A percentile compares a stretch with the other conserved stretches of the same genome.
phyloP scores from a whole-genome alignment of 2,329 filamentous ascomycete genomes.

The Plectosphaerella plurivora region DNA sequence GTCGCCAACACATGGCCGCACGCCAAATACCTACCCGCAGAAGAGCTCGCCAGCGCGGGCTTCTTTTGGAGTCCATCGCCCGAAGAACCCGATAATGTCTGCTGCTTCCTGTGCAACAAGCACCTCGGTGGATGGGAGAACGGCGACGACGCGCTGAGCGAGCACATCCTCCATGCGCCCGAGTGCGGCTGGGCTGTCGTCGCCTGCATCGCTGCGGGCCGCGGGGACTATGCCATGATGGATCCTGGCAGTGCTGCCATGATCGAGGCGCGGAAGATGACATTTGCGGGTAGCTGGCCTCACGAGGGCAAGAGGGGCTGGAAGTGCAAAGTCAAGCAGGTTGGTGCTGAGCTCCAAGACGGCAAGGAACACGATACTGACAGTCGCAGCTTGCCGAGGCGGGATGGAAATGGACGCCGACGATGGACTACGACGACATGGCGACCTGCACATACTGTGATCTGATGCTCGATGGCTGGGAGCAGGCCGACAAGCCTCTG shows the following conservation, averaged over 20 bases:
- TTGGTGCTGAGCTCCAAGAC: constrained; percentile 27
- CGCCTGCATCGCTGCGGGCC: constrained; percentile 55
- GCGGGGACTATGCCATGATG: constrained; percentile 60
- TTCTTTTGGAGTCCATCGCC: constrained; percentile 82
- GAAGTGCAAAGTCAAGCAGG: constrained; percentile 87
- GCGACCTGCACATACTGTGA: constrained; percentile 89
- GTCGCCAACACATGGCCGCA: constrained; percentile 74
- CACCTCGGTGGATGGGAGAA: constrained; percentile 89
- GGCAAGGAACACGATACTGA: constrained; percentile 4
- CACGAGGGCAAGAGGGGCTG: constrained; percentile 84
- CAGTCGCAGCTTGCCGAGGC: constrained; percentile 72
- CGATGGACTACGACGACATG: constrained; percentile 77
- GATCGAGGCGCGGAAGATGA: constrained; percentile 72
- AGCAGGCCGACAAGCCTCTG: constrained; percentile 84
- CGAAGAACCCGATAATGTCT: constrained; percentile 78
- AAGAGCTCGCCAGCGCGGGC: constrained; percentile 82
- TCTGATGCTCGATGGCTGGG: constrained; percentile 89
- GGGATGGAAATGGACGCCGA: constrained; percentile 92
- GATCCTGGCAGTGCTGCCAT: constrained; percentile 72
- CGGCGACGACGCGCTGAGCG: constrained; percentile 74
- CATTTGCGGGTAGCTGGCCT: constrained; percentile 83
- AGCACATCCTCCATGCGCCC: constrained; percentile 80
- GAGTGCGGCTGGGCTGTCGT: constrained; percentile 85
- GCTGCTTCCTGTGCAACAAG: constrained; percentile 82
- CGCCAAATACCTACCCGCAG: constrained; percentile 52